A percentile compares a stretch with the other conserved stretches of the same genome.
phyloP scores from a whole-genome alignment of 805 yeast species.

The Kazachstania bromeliacearum region DNA sequence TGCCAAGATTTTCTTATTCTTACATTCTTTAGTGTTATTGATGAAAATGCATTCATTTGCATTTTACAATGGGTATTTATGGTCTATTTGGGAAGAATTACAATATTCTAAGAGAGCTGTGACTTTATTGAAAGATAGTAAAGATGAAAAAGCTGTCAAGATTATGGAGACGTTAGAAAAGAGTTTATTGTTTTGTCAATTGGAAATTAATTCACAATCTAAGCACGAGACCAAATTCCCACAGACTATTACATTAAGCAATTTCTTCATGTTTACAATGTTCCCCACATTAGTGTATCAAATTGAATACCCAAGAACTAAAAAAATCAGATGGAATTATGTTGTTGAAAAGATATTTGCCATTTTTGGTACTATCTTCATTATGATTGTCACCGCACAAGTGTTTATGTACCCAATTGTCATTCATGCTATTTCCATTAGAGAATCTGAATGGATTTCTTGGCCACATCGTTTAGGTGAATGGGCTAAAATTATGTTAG shows the following conservation, averaged over 20 bases:
- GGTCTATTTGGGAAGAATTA: constrained; percentile 51
- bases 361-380: constrained; percentile 73
- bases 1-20: constrained; percentile 70
- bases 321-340: constrained; percentile 56
- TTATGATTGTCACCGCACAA: constrained; percentile 81
- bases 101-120: constrained; percentile 37
- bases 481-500: constrained; percentile 40
- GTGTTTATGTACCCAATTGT: constrained; percentile 67
- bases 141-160: constrained; percentile 18
- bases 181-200: constrained; percentile 57
- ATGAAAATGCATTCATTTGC: constrained; percentile 95
- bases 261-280: constrained; percentile 75
- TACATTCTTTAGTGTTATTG: constrained; percentile 75
- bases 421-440: constrained; percentile 43
- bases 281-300: constrained; percentile 85
- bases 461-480: constrained; percentile 14
- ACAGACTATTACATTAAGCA: constrained; percentile 47
- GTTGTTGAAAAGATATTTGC: constrained; percentile 64
- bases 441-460: constrained; percentile 27
- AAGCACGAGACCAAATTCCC: constrained; percentile 45
- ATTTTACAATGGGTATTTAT: constrained; percentile 82
- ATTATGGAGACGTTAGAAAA: constrained; percentile 52
- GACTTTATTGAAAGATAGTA: constrained; percentile 33
- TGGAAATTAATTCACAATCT: constrained; percentile 59
- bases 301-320: constrained; percentile 70